Conservation (phyloP, 768 basidiomycete genomes). For the Lentinula boryana region DNA sequence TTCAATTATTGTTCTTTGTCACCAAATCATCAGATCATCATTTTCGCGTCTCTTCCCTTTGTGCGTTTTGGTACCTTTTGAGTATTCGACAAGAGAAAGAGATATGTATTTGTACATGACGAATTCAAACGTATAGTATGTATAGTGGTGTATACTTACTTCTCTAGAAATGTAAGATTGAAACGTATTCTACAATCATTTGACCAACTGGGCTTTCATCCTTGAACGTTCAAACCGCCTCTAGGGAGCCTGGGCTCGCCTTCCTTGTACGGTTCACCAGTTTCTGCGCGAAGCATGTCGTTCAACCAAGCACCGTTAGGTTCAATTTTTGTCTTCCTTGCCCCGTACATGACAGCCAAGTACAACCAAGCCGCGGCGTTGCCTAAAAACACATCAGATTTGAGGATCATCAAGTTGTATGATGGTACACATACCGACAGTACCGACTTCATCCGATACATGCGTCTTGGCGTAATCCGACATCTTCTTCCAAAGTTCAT, state of each 20-base stretch:
- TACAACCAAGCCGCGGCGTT: constrained; percentile 41
- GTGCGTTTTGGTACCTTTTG: neutral
- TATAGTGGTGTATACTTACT: neutral
- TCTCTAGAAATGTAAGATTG: neutral
- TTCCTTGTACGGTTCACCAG: constrained; percentile 58
- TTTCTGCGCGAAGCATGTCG: constrained; percentile 72
- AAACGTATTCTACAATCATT: neutral
- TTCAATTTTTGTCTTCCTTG: constrained; percentile 68
- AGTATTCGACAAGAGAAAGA: neutral
- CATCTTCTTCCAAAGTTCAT: constrained; percentile 56
- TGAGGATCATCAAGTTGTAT: neutral
- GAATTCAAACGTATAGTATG: neutral
- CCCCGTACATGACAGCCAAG: constrained; percentile 70
- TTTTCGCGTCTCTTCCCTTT: neutral
- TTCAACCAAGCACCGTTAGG: constrained; percentile 85
- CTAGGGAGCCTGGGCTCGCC: constrained; percentile 74
- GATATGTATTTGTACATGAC: neutral
- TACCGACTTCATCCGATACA: constrained; percentile 80
- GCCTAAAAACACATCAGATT: neutral
- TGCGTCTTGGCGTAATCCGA: constrained; percentile 66
- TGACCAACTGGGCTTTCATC: constrained; percentile 20
- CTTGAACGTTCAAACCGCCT: constrained; percentile 49
- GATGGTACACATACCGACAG: constrained; percentile 50
- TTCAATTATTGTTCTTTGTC: neutral
- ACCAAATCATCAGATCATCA: neutral